A percentile compares a stretch with the other conserved stretches of the same genome.
Conservation (phyloP, 208 protist genomes). For the Trichomonas vaginalis region DNA sequence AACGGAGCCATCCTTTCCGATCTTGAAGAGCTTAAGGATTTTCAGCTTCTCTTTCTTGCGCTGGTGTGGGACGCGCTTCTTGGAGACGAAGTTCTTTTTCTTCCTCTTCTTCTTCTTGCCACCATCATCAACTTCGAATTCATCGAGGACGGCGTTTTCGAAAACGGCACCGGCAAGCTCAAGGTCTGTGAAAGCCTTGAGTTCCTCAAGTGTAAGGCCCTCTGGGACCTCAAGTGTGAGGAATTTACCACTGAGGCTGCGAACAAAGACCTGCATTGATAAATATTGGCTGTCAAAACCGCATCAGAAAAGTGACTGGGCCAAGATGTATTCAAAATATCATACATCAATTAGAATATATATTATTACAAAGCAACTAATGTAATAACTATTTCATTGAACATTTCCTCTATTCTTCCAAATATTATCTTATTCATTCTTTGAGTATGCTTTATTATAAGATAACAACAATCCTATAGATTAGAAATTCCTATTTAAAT, state of each 20-base stretch:
- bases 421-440: no score
- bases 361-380: no score
- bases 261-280: not conserved
- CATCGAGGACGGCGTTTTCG: not conserved
- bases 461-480: no score
- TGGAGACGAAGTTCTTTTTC: slow-evolving; percentile 94
- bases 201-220: not conserved
- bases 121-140: slow-evolving; percentile 33
- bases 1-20: slow-evolving; percentile 82
- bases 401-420: no score
- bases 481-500: no score
- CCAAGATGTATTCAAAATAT: no score
- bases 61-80: slow-evolving; percentile 92
- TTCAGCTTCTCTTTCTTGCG: slow-evolving; percentile 96
- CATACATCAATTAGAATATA: no score
- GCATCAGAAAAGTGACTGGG: no score
- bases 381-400: no score
- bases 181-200: not conserved
- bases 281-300: no score
- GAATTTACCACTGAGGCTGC: not conserved
- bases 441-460: no score
- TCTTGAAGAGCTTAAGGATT: slow-evolving; percentile 97
- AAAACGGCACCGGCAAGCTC: not conserved
- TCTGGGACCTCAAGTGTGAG: not conserved
- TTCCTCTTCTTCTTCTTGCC: slow-evolving; percentile 99